Percentiles rank a stretch among this genome's conserved stretches.
Conservation (phyloP, 257 asterid genomes). For the Ocimum tenuiflorum region DNA sequence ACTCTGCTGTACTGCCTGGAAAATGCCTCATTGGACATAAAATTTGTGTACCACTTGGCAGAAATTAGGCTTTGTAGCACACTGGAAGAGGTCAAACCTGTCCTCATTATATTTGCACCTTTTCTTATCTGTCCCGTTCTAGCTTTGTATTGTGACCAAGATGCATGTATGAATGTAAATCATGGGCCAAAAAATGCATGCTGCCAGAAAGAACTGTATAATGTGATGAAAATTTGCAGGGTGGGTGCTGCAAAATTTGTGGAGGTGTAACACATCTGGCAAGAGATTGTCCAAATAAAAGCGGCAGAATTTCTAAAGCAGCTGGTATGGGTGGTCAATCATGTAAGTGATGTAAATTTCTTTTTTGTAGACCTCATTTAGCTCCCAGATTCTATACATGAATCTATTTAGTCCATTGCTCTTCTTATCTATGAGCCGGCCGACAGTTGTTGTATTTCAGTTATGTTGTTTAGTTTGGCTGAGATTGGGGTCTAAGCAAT, state of each 20-base stretch:
- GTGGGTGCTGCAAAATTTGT: slow-evolving; percentile 89
- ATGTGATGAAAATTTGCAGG: slow-evolving; percentile 34
- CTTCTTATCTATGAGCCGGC: too few species aligned
- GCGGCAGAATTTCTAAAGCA: slow-evolving; percentile 21
- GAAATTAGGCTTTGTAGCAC: not conserved
- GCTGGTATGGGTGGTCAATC: slow-evolving; percentile 29
- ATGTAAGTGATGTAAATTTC: slow-evolving; percentile 36
- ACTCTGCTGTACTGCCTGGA: not conserved
- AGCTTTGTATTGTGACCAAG: too few species aligned
- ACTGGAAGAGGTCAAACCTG: not conserved
- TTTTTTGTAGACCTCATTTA: not conserved
- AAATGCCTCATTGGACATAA: not conserved
- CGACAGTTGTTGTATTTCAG: too few species aligned
- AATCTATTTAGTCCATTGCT: not conserved
- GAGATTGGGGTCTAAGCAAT: too few species aligned
- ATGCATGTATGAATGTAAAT: too few species aligned
- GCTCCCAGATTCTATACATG: not conserved
- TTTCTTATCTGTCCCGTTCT: not conserved
- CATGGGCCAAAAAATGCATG: too few species aligned
- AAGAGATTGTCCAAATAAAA: slow-evolving; percentile 75
- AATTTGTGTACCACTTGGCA: not conserved
- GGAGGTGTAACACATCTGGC: slow-evolving; percentile 89
- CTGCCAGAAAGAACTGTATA: not conserved
- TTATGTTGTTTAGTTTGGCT: too few species aligned
- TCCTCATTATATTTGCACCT: not conserved